Conservation (phyloP, 345 rosid species). For the Litchi chinensis region DNA sequence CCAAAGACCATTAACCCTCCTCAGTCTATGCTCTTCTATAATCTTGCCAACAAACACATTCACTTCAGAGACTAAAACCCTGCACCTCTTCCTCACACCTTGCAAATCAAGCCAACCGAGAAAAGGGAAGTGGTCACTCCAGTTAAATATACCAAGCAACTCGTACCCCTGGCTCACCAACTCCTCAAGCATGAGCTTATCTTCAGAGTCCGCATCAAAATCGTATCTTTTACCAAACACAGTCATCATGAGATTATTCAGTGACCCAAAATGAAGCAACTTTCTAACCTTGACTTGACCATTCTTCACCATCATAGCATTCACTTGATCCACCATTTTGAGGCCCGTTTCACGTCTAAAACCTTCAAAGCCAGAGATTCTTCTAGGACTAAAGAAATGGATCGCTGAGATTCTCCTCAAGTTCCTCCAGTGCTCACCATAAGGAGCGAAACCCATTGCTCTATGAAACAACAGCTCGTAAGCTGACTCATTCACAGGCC, state of each 20-base stretch:
- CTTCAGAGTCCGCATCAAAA: conserved; percentile 28
- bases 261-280: conserved; percentile 64
- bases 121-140: conserved; percentile 81
- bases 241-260: conserved; percentile 72
- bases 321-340: conserved; percentile 49
- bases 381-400: conserved; percentile 74
- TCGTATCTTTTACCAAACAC: conserved; percentile 73
- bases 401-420: conserved; percentile 76
- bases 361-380: conserved; percentile 47
- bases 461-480: conserved; percentile 77
- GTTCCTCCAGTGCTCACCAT: conserved; percentile 85
- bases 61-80: conserved; percentile 51
- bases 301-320: conserved; percentile 17
- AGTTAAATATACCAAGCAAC: conserved; percentile 71
- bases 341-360: conserved; percentile 48
- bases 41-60: conserved; percentile 59
- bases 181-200: conserved; percentile 48
- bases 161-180: conserved; percentile 79
- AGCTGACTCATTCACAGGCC: conserved; percentile 87
- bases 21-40: conserved; percentile 59
- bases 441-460: conserved; percentile 89
- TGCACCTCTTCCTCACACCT: conserved; percentile 73
- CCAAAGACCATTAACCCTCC: neutral
- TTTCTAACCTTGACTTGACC: conserved; percentile 53
- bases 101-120: conserved; percentile 72